phyloP scores from a whole-genome alignment of 2,329 filamentous ascomycete species.

The Aspergillus sp. region DNA sequence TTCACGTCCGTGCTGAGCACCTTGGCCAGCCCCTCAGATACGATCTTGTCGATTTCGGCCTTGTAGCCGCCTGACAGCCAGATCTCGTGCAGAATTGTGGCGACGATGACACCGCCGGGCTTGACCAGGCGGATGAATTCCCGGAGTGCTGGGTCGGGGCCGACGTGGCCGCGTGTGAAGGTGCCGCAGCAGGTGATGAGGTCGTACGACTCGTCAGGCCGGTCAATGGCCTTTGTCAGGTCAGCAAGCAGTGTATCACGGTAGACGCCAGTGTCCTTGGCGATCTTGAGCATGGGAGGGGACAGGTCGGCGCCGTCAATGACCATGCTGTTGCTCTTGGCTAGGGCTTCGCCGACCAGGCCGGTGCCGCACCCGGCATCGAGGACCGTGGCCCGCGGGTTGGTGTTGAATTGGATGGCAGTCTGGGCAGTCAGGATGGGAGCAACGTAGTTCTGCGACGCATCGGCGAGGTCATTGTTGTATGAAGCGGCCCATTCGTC shows the following conservation, averaged over 20 bases:
- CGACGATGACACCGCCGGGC: constrained; percentile 50
- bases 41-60: constrained; percentile 44
- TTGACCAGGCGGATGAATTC: constrained; percentile 54
- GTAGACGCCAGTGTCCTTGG: constrained; percentile 51
- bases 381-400: constrained; percentile 38
- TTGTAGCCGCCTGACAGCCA: constrained; percentile 53
- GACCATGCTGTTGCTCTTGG: constrained; percentile 43
- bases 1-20: constrained; percentile 28
- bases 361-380: constrained; percentile 61
- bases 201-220: constrained; percentile 47
- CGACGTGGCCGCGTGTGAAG: constrained; percentile 57
- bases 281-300: constrained; percentile 55
- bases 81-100: constrained; percentile 53
- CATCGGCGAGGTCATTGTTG: constrained; percentile 42
- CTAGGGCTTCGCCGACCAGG: constrained; percentile 51
- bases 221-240: constrained; percentile 46
- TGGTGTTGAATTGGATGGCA: constrained; percentile 24
- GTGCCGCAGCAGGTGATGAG: constrained; percentile 56
- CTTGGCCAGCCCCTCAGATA: constrained; percentile 34
- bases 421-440: constrained; percentile 41
- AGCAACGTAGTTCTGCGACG: constrained; percentile 41
- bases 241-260: constrained; percentile 47
- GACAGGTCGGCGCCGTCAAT: constrained; percentile 57
- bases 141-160: constrained; percentile 47
- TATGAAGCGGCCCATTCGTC: constrained; percentile 50